Base-by-base conservation (phyloP, 257 asterid species). In the Solanum clarkiae region DNA sequence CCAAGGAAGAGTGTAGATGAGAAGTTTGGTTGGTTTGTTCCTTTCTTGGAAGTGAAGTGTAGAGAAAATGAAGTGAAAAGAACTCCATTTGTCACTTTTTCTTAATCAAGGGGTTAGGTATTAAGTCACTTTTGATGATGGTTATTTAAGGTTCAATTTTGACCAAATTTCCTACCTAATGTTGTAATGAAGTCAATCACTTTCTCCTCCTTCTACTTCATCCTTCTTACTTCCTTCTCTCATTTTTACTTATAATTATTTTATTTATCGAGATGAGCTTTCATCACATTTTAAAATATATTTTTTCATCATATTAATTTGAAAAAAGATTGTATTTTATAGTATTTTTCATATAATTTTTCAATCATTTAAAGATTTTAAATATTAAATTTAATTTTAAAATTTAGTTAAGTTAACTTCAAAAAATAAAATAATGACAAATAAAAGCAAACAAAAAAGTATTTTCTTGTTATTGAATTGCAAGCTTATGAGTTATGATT, bases 21-120 rank as follows among this genome's bases (percentile, higher is more conserved):
- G 90, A 65, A 83, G 13, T 86, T 72, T 72, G 10, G 44, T 75
- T 75, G 42, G 90, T 68, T 26, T 22, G 85, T 91, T 81, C 93
- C 93, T 94, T 92, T 85, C 94, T 92, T 93, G 69, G 91, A 88
- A 90, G 90, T 84, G 87, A 94, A 91, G 93, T 77, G 26, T 51
- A 49, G 82, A 77, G 82, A 77, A 77, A 77, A 77, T 77, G 65
- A 53, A 51, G 82, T 77, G 65, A 51, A 77, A 22, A 24, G 45
- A 86, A 85, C 85, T 84, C 86, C 87, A 87, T 85, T 82, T 87
- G 86, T 87, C 91, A 71, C 80, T 80, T 62, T 56, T 70, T 57
- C 5, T 69, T 42, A 7, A 12, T 36, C 6, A 51, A 29, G 62
- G 22, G 70, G 84, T 87, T 80, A 84, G 60, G 87, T 53, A 54